Evolutionary conservation across 140 eudicot genomes (phyloP), one percentile per base, ranked within the genome.

Genomic region (Ambrosia hybrid): DNA sequence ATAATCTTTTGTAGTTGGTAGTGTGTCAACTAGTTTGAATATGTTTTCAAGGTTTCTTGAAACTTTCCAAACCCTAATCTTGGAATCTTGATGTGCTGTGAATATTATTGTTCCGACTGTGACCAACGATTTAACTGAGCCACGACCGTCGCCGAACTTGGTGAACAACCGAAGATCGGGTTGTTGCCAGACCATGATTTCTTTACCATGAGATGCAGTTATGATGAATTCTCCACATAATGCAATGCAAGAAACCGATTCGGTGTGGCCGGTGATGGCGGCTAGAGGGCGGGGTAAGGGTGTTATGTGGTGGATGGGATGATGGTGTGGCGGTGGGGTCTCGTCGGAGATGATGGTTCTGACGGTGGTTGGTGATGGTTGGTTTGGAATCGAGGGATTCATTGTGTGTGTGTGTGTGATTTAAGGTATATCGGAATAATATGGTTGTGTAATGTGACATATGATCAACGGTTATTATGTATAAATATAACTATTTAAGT

Each of bases 101-200:
- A 93, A 90, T 3, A 93, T 91, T 41, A 38, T 77, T 61, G 76
- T 84, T 1, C 98, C 98, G 3, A 74, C 63, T 0, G 88, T 87
- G 0, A 89, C 84, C 0, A 93, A 68, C 8, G 95, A 87, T 49
- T 93, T 93, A 4, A 93, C 98, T 2, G 97, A 82, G 13, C 98
- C 98, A 0, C 86, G 85, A 0, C 98, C 98, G 4, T 82, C 83
- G 0, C 98, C 98, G 56, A 93, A 93, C 53, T 76, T 85, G 1
- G 96, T 73, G 45, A 85, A 89, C 5, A 68, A 71, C 3, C 88
- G 79, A 21, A 93, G 70, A 81, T 93, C 97, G 6, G 98, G 98
- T 73, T 87, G 98, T 59, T 93, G 98, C 97, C 98, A 84, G 0
- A 90, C 96, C 49, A 93, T 93, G 56, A 93, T 93, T 60, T 93